A percentile compares a stretch with the other conserved stretches of the same genome.
phyloP scores from a whole-genome alignment of 2,329 filamentous ascomycete species.

The Pyricularia sp. region DNA sequence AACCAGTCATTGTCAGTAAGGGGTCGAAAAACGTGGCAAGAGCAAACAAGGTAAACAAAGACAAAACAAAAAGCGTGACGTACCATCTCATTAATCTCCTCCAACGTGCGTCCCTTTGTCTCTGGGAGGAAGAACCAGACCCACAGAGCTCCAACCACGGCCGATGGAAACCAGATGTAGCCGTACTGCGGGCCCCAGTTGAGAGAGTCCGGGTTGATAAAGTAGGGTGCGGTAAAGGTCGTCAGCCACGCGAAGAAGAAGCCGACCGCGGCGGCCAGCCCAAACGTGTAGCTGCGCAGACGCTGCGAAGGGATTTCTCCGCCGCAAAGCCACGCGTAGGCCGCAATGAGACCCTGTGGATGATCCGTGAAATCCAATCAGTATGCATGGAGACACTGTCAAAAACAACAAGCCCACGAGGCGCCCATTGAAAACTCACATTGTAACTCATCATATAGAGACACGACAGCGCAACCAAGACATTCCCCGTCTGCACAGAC shows the following conservation, averaged over 20 bases:
- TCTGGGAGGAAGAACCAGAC: conserved; percentile 34
- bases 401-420: neutral
- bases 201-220: conserved; percentile 26
- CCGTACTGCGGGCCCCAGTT: conserved; percentile 22
- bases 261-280: conserved; percentile 23
- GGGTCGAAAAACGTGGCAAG: no score
- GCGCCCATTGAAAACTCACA: conserved; percentile 12
- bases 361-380: neutral
- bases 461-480: conserved; percentile 32
- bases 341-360: conserved; percentile 9
- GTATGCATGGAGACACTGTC: neutral
- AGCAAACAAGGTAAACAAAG: neutral
- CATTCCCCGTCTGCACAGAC: conserved; percentile 21
- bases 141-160: conserved; percentile 19
- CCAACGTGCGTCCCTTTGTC: conserved; percentile 30
- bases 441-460: conserved; percentile 37
- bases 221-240: conserved; percentile 26
- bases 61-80: neutral
- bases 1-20: neutral
- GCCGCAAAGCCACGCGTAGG: conserved; percentile 25
- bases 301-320: conserved; percentile 26
- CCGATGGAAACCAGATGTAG: conserved; percentile 27
- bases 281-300: conserved; percentile 24
- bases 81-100: conserved; percentile 32
- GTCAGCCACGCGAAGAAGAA: conserved; percentile 27